Base-by-base conservation (phyloP, 495 filamentous ascomycete species). In the Neurospora sp. region DNA sequence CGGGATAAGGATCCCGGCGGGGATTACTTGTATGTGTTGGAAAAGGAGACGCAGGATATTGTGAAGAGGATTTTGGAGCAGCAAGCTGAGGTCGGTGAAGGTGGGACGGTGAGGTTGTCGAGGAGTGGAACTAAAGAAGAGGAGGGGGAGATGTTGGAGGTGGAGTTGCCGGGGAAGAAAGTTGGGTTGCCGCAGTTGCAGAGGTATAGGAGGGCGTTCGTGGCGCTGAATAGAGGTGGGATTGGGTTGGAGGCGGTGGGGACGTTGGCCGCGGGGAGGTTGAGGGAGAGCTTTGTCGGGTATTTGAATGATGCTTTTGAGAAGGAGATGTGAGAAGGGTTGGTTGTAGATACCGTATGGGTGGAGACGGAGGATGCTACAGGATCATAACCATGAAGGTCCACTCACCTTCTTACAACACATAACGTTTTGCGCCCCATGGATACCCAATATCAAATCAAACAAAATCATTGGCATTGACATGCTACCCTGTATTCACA, bases 21-120 rank as follows among this genome's bases (percentile, higher is more conserved):
- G 11, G 89, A 92, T 76, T 94, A 94, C 62, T 86, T 99, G 39
- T 94, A 97, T 79, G 88, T 91, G 73, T 88, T 98, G 42, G 95
- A 98, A 77, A 90, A 90, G 72, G 88, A 88, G 70, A 97, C 94
- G 17, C 93, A 96, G 73, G 92, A 92, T 21, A 88, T 98, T 21
- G 85, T 98, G 13, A 86, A 88, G 72, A 83, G 85, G n/a, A 89
- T 99, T 39, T 83, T 93, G 62, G 87, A 90, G 42, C 93, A 90
- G 81, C 91, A 93, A 76, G 86, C 88, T 70, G 88, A 91, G 71
- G 88, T 91, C 75, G 84, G 87, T 17, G 89, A 87, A 28, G 90
- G 90, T 79, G 85, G 83, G 15, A 72, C 66, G 82, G 83, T 73
- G 78, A 83, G 74, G 59, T 75, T 81, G 39, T 80, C 77, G 71